Evolutionary conservation across 2,329 filamentous ascomycete genomes (phyloP).

Genomic region (Didymella sp.): DNA sequence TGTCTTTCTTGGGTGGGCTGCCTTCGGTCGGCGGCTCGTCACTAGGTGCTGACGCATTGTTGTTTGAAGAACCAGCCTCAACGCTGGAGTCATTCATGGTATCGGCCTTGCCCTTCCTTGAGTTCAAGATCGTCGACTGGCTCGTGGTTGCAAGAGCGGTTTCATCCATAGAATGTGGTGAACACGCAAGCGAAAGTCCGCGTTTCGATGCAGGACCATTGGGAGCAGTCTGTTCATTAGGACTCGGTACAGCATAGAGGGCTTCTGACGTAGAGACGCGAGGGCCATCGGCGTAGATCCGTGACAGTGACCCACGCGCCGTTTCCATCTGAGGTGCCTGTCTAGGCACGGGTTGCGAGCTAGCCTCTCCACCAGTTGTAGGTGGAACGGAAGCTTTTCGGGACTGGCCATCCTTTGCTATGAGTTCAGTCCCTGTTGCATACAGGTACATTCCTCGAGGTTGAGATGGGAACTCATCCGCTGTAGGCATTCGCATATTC

Average conservation of each 20-base stretch:
- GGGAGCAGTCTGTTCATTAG: background rate
- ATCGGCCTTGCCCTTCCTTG: background rate
- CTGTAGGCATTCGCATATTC: conserved; percentile 4
- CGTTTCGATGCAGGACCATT: background rate
- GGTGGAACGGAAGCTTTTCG: background rate
- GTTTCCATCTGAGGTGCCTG: background rate
- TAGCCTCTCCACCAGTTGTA: background rate
- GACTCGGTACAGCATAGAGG: background rate
- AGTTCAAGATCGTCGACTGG: background rate
- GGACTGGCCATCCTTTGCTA: background rate
- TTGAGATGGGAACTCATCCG: conserved; percentile 1
- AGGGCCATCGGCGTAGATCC: background rate
- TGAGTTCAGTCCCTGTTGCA: background rate
- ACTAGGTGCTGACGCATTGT: background rate
- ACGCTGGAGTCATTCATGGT: background rate
- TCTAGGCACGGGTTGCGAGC: background rate
- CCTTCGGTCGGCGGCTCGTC: background rate
- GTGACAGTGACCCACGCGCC: background rate
- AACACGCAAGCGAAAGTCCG: background rate
- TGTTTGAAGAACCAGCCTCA: background rate
- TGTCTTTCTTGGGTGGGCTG: background rate
- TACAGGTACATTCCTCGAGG: background rate
- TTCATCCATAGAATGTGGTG: background rate
- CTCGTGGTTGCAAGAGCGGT: background rate
- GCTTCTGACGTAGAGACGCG: background rate